These are phyloP conservation scores for Alternaria brassicicola DNA, from an alignment of 2,329 filamentous ascomycete genomes.

Conservation along the genomic window DNA sequence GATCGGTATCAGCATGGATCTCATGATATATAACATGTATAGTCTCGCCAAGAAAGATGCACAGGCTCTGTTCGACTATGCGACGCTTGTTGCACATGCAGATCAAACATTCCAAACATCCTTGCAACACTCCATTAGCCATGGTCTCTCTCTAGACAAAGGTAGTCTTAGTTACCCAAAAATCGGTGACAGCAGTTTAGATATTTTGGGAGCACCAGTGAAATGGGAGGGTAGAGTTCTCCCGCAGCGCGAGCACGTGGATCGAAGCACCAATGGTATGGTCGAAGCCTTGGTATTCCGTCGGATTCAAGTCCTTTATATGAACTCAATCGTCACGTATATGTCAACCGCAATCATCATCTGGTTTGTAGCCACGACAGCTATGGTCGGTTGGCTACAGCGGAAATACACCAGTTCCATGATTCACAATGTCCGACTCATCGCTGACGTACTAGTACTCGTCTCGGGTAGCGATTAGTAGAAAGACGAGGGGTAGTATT, in stretches of 20 bases:
- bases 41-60: slow-evolving; percentile 25
- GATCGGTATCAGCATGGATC: slow-evolving; percentile 37
- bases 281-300: slow-evolving; percentile 15
- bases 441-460: slow-evolving; percentile 32
- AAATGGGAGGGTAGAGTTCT: slow-evolving; percentile 10
- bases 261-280: slow-evolving; percentile 14
- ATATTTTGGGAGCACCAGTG: slow-evolving; percentile 2
- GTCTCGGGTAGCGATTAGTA: slow-evolving; percentile 33
- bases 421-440: slow-evolving; percentile 29
- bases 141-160: slow-evolving; percentile 12
- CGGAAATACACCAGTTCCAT: slow-evolving; percentile 23
- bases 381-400: slow-evolving; percentile 20
- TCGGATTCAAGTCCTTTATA: slow-evolving; percentile 23
- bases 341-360: slow-evolving; percentile 25
- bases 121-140: slow-evolving; percentile 27
- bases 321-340: slow-evolving; percentile 28
- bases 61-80: slow-evolving; percentile 22
- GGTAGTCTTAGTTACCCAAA: slow-evolving; percentile 34
- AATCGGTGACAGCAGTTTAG: slow-evolving; percentile 24
- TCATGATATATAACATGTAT: slow-evolving; percentile 43
- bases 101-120: slow-evolving; percentile 32
- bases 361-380: slow-evolving; percentile 27
- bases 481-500: slow-evolving; percentile 19
- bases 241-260: slow-evolving; percentile 4
- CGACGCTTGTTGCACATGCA: slow-evolving; percentile 12